These are phyloP conservation scores for Kwoniella sp. DNA, from an alignment of 768 basidiomycete genomes.

Conservation along the genomic window DNA sequence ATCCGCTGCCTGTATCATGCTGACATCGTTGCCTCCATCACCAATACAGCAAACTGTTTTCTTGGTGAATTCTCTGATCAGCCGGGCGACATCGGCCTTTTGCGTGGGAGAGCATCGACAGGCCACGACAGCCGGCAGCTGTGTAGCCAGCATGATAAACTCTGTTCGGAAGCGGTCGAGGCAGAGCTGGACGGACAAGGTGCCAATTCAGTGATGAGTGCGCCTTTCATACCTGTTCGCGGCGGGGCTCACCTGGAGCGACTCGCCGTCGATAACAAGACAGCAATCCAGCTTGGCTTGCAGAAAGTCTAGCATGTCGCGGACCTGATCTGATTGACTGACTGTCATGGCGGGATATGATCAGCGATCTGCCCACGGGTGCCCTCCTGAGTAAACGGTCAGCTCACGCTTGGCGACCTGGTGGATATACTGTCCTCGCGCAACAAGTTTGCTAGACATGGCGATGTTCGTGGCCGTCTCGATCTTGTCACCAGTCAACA, in stretches of 20 bases:
- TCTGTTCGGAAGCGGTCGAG: conserved; percentile 84
- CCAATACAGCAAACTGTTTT: conserved; percentile 98
- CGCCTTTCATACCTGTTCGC: background rate
- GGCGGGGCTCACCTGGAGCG: conserved; percentile 63
- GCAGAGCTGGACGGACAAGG: conserved; percentile 63
- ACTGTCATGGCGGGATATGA: conserved; percentile 56
- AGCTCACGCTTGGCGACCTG: conserved; percentile 82
- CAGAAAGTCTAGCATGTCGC: conserved; percentile 85
- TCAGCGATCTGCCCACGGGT: background rate
- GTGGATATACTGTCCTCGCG: conserved; percentile 94
- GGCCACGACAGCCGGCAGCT: conserved; percentile 90
- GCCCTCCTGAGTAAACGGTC: background rate
- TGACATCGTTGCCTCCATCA: conserved; percentile 98
- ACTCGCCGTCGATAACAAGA: conserved; percentile 96
- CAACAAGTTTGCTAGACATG: conserved; percentile 91
- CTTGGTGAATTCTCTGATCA: conserved; percentile 83
- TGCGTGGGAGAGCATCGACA: conserved; percentile 98
- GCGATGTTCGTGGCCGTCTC: conserved; percentile 98
- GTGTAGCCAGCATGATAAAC: conserved; percentile 93
- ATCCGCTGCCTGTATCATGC: conserved; percentile 99
- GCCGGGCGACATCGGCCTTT: conserved; percentile 92
- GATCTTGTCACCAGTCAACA: conserved; percentile 98
- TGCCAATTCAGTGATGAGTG: no score
- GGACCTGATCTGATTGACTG: conserved; percentile 72
- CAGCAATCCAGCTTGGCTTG: conserved; percentile 95